Conservation (phyloP, 1,139 yeast genomes). For the Blastobotrys raffinosifermentans region DNA sequence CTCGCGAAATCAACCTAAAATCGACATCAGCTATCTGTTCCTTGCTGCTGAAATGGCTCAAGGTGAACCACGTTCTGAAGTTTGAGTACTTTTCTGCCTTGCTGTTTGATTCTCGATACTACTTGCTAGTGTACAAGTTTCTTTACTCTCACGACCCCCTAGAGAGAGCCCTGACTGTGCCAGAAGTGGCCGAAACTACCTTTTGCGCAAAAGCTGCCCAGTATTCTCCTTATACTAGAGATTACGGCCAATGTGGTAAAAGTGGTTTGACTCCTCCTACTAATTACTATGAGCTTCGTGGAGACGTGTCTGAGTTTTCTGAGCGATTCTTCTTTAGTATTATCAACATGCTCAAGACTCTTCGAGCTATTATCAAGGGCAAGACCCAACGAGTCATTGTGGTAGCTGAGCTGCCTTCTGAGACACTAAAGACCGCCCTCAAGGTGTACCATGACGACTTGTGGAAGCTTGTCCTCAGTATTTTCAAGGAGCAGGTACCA, state of each 20-base stretch:
- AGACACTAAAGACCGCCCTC: conserved; percentile 34
- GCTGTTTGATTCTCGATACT: conserved; percentile 66
- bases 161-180: conserved; percentile 27
- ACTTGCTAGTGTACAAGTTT: conserved; percentile 40
- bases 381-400: conserved; percentile 39
- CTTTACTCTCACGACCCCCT: conserved; percentile 35
- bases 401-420: conserved; percentile 40
- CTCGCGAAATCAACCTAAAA: conserved; percentile 61
- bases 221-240: conserved; percentile 2
- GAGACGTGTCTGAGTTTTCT: conserved; percentile 23
- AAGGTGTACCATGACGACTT: conserved; percentile 54
- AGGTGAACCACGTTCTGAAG: conserved; percentile 68
- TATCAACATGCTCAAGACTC: conserved; percentile 31
- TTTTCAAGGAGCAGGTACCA: conserved; percentile 73
- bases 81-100: conserved; percentile 68
- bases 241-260: conserved; percentile 3
- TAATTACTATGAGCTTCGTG: conserved; percentile 9
- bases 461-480: conserved; percentile 63
- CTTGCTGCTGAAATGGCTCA: conserved; percentile 68
- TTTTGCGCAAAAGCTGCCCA: conserved; percentile 37
- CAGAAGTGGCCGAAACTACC: conserved; percentile 37
- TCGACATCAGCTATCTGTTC: conserved; percentile 52
- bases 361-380: conserved; percentile 32
- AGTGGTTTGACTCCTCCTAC: conserved; percentile 3
- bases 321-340: conserved; percentile 30